Evolutionary conservation across 352 stramenopile genomes (phyloP).

Genomic region (Globisporangium okanoganense): DNA sequence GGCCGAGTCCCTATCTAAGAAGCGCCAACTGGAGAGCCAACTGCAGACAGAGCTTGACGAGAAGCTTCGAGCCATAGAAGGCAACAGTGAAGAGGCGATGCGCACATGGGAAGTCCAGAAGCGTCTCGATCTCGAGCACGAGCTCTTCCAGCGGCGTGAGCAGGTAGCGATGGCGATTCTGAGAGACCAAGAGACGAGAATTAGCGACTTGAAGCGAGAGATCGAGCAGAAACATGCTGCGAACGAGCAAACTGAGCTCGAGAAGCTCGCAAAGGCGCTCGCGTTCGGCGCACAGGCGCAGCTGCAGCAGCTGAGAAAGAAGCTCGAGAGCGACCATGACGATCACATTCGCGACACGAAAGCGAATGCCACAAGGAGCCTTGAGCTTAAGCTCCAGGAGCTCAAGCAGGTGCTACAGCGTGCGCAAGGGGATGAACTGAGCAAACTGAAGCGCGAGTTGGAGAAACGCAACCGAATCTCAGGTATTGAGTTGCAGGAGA

Average conservation of each 20-base stretch:
- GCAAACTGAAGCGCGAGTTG: slow-evolving; percentile 34
- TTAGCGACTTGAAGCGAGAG: slow-evolving; percentile 34
- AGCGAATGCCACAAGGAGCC: slow-evolving; percentile 18
- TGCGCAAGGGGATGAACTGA: slow-evolving; percentile 32
- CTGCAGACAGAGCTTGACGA: slow-evolving; percentile 32
- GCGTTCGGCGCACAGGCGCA: slow-evolving; percentile 58
- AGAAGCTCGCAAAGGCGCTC: slow-evolving; percentile 58
- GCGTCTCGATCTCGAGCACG: slow-evolving; percentile 38
- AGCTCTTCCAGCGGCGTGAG: slow-evolving; percentile 39
- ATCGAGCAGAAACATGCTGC: slow-evolving; percentile 29
- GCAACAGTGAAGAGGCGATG: slow-evolving; percentile 23
- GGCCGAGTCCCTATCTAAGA: slow-evolving; percentile 32
- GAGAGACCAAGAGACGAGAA: slow-evolving; percentile 42
- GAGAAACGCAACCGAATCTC: slow-evolving; percentile 43
- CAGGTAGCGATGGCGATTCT: slow-evolving; percentile 28
- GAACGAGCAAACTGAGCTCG: slow-evolving; percentile 42
- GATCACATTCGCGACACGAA: slow-evolving; percentile 25
- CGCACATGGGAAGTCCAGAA: slow-evolving; percentile 42
- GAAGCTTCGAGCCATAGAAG: slow-evolving; percentile 27
- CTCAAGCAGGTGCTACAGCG: slow-evolving; percentile 35
- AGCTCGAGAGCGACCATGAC: slow-evolving; percentile 39
- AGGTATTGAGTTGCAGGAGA: slow-evolving; percentile 50
- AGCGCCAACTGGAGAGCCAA: slow-evolving; percentile 26
- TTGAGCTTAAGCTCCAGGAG: slow-evolving; percentile 38
- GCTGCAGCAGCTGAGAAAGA: slow-evolving; percentile 46